Evolutionary conservation across 2,329 filamentous ascomycete genomes (phyloP), one percentile per base, ranked within the genome.

Genomic region (Aspergillus novoparasiticus): DNA sequence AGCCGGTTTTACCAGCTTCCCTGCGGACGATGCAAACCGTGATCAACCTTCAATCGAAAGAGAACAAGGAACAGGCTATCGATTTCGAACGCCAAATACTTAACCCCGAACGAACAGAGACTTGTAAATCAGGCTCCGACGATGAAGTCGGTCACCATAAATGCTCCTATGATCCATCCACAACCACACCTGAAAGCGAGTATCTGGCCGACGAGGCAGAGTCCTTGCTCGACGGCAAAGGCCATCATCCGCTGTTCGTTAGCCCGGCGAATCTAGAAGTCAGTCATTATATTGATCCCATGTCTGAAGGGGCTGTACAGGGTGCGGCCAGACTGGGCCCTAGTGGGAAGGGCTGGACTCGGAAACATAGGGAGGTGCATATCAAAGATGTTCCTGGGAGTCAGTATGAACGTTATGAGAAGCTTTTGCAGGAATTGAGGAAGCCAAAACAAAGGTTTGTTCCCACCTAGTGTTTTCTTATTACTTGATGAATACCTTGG

Each of bases 81-180:
- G 61, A 63, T 19, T 59, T 62, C 14, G 70, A 72, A 43, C 59
- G 70, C 28, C 62, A 66, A 28, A 62, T 63, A 19, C 66, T 73
- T 19, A 65, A 66, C 34, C 68, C 69, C 0, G 65, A 67, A 32
- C 60, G 66, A 23, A 46, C 58, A 5, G 72, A 73, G 23, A 72
- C 64, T 9, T 69, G 68, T 30, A 65, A 71, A 51, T 68, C 65
- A 11, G 72, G 72, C n/a, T 68, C 71, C 12, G 72, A 74, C 39
- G 71, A 72, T 28, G 71, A 70, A 57, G 70, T 72, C 10, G 71
- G 64, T 1, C 63, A 62, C 4, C 71, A 74, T 63, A 66, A 66
- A 26, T 69, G 68, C 4, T 72, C 72, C 14, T 74, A 71, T 51
- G 71, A 73, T 34, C 71, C 71, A 4, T 58, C 63, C 11, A 68